Evolutionary conservation across 768 basidiomycete species (phyloP).

Genomic region (Melanogaster broomeanus): DNA sequence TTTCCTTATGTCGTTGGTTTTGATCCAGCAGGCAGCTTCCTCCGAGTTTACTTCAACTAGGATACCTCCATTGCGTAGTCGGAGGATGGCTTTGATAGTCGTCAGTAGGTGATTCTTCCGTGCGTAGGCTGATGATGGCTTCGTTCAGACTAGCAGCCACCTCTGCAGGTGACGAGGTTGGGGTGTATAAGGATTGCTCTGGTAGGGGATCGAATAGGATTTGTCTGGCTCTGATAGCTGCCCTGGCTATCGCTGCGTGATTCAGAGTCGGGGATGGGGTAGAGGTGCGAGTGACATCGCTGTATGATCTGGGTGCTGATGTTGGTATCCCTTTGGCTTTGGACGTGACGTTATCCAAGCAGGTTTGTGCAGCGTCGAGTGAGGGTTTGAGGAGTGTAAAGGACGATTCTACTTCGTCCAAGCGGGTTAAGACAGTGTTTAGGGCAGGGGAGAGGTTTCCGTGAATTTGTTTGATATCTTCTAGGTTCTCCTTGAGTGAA

Average conservation of each 20-base stretch:
- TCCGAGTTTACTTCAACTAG: conserved; percentile 12
- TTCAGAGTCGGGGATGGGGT: too few species aligned
- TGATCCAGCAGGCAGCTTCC: conserved; percentile 20
- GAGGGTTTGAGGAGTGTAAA: not conserved
- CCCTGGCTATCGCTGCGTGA: not conserved
- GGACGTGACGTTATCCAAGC: not conserved
- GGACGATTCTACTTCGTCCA: not conserved
- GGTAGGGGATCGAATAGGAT: not conserved
- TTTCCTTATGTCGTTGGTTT: not conserved
- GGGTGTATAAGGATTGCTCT: not conserved
- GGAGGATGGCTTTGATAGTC: not conserved
- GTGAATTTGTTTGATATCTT: too few species aligned
- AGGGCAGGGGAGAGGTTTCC: too few species aligned
- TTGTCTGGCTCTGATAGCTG: fast-evolving
- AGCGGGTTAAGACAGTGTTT: not conserved
- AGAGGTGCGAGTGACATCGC: not conserved
- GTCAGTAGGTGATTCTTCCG: not conserved
- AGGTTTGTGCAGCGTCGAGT: not conserved
- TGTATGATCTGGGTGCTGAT: not conserved
- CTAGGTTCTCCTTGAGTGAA: not conserved
- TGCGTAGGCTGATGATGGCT: not conserved
- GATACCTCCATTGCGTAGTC: conserved; percentile 11
- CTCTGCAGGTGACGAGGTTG: not conserved
- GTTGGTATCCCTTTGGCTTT: not conserved
- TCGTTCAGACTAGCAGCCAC: not conserved